Percentiles rank a stretch among this genome's conserved stretches.
Conservation (phyloP, 306 rosid genomes). For the Calophaca sinica region DNA sequence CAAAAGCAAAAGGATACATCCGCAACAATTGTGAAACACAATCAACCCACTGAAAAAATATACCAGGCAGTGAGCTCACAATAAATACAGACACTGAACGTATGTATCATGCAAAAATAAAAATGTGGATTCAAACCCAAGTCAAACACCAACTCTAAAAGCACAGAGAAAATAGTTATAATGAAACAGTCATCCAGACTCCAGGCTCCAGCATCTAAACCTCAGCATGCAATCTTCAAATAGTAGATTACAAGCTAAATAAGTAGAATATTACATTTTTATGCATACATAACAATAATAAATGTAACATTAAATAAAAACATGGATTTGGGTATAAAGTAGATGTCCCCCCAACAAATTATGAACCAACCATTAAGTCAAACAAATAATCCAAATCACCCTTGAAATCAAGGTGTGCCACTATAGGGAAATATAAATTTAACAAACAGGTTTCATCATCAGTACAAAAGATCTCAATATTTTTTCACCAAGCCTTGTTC, state of each 20-base stretch:
- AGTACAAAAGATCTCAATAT: conserved; percentile 1
- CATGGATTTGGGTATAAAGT: conserved; percentile 5
- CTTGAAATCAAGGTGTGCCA: background rate
- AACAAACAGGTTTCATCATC: conserved; percentile 5
- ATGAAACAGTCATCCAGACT: conserved; percentile 10
- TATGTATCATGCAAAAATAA: conserved; percentile 1
- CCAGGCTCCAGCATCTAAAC: conserved; percentile 24
- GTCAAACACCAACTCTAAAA: conserved; percentile 21
- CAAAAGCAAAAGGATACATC: conserved; percentile 95
- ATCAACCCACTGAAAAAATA: conserved; percentile 90
- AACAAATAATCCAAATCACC: conserved; percentile 26
- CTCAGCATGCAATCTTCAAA: conserved; percentile 24
- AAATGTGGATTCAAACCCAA: conserved; percentile 19
- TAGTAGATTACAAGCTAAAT: conserved; percentile 3
- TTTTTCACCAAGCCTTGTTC: conserved; percentile 8
- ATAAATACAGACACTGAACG: conserved; percentile 16
- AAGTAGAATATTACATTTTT: conserved; percentile 1
- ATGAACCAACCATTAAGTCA: conserved; percentile 18
- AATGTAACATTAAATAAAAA: conserved; percentile 10
- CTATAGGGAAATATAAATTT: background rate
- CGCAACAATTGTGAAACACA: conserved; percentile 92
- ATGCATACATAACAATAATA: conserved; percentile 10
- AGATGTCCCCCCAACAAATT: background rate
- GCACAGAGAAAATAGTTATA: conserved; percentile 11
- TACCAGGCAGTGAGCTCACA: conserved; percentile 40